Conservation (phyloP, 139 green algal species). For the Chlamydomonas sphaeroides region DNA sequence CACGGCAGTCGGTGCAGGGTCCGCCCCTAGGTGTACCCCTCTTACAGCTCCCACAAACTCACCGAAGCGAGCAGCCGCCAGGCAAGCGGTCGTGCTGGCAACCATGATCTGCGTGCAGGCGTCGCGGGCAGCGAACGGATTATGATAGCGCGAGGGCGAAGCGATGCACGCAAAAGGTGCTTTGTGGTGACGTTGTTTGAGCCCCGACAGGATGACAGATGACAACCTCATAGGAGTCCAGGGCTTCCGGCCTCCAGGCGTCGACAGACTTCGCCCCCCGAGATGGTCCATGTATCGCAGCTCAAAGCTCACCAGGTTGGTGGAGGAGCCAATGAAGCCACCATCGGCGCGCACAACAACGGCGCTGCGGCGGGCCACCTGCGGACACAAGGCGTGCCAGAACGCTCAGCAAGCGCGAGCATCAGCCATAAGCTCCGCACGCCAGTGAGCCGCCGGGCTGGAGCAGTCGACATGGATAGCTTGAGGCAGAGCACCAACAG, state of each 20-base stretch:
- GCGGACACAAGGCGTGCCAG: not conserved
- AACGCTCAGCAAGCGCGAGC: not conserved
- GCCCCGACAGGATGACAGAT: not conserved
- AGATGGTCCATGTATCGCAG: too few relatives aligned
- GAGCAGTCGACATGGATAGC: too few relatives aligned
- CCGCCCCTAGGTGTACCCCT: too few relatives aligned
- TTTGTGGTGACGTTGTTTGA: not conserved
- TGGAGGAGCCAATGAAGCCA: slow-evolving; percentile 79
- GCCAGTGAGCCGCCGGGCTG: not conserved
- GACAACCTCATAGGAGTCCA: not conserved
- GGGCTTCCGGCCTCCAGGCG: too few relatives aligned
- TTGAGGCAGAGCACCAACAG: too few relatives aligned
- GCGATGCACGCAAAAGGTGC: not conserved
- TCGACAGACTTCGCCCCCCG: too few relatives aligned
- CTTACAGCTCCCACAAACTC: too few relatives aligned
- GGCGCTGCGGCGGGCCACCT: slow-evolving; percentile 36
- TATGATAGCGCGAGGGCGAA: not conserved
- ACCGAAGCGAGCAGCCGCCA: slow-evolving; percentile 91
- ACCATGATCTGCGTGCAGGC: slow-evolving; percentile 88
- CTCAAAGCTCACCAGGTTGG: slow-evolving; percentile 74
- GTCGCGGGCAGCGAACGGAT: too few relatives aligned
- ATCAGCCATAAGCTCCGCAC: too few relatives aligned
- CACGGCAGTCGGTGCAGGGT: too few relatives aligned
- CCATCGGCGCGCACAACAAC: slow-evolving; percentile 71
- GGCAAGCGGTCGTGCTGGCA: slow-evolving; percentile 76